phyloP scores from a whole-genome alignment of 2,329 filamentous ascomycete species.

The Colletotrichum destructivum region DNA sequence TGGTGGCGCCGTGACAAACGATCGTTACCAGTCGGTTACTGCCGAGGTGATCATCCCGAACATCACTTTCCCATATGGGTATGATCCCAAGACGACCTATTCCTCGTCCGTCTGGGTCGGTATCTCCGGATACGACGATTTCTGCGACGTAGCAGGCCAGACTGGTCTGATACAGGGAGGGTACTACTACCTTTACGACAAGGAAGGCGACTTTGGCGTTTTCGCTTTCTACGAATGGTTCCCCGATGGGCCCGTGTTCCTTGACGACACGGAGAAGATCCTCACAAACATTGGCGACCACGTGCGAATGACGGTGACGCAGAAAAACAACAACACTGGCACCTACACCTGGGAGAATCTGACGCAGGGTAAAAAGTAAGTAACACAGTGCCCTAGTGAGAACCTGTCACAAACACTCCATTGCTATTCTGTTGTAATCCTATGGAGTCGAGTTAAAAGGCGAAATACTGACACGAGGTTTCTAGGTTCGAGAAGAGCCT shows the following conservation, averaged over 20 bases:
- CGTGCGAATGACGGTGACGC: neutral
- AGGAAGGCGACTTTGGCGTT: neutral
- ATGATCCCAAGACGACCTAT: neutral
- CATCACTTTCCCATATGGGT: slow-evolving; percentile 1
- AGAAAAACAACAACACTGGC: neutral
- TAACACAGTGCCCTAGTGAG: neutral
- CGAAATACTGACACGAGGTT: neutral
- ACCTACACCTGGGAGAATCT: slow-evolving; percentile 2
- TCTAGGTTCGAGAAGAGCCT: neutral
- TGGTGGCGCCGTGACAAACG: neutral
- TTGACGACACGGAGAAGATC: neutral
- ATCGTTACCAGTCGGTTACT: slow-evolving; percentile 9
- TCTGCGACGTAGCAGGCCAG: neutral
- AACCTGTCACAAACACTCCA: no score
- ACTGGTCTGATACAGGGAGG: neutral
- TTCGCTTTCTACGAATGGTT: slow-evolving; percentile 9
- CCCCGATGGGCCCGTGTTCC: neutral
- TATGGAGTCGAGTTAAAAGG: neutral
- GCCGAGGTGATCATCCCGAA: slow-evolving; percentile 2
- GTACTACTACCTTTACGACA: slow-evolving; percentile 1
- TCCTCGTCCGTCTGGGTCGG: neutral
- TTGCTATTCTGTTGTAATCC: neutral
- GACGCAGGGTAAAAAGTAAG: slow-evolving; percentile 6
- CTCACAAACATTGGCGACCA: neutral
- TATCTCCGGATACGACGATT: neutral